These are phyloP conservation scores for Monilinia fructigena DNA, from an alignment of 2,329 filamentous ascomycete species.

Conservation along the genomic window DNA sequence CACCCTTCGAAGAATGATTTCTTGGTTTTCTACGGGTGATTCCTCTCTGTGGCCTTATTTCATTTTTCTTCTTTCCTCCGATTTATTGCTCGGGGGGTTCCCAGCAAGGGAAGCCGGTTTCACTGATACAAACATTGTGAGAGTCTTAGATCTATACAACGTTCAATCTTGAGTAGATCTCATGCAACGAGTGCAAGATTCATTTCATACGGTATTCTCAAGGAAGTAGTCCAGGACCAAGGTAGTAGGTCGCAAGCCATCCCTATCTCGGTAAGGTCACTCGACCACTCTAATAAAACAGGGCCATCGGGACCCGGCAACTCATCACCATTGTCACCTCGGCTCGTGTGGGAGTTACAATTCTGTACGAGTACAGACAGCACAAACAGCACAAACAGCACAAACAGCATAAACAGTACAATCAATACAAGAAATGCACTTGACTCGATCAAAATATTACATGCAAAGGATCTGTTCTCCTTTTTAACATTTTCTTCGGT, in stretches of 20 bases:
- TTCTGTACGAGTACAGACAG: not conserved
- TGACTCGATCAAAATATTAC: not conserved
- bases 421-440: not conserved
- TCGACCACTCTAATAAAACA: conserved; percentile 16
- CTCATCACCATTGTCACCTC: conserved; percentile 15
- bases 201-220: conserved; percentile 10
- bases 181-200: conserved; percentile 19
- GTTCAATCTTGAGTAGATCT: conserved; percentile 16
- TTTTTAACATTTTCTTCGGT: not conserved
- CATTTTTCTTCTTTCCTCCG: conserved; percentile 8
- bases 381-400: too few species aligned
- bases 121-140: conserved; percentile 19
- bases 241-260: conserved; percentile 14
- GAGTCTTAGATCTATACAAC: conserved; percentile 16
- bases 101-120: conserved; percentile 20
- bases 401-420: too few species aligned
- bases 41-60: conserved; percentile 12
- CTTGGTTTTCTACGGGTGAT: conserved; percentile 21
- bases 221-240: conserved; percentile 6
- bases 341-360: conserved; percentile 1
- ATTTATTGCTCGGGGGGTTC: conserved; percentile 16
- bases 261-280: conserved; percentile 12
- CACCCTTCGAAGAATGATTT: not conserved
- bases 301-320: conserved; percentile 14
- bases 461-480: not conserved